Evolutionary conservation across 2,329 filamentous ascomycete species (phyloP), one percentile per base, ranked within the genome.

Genomic region (Aspergillus sp.): DNA sequence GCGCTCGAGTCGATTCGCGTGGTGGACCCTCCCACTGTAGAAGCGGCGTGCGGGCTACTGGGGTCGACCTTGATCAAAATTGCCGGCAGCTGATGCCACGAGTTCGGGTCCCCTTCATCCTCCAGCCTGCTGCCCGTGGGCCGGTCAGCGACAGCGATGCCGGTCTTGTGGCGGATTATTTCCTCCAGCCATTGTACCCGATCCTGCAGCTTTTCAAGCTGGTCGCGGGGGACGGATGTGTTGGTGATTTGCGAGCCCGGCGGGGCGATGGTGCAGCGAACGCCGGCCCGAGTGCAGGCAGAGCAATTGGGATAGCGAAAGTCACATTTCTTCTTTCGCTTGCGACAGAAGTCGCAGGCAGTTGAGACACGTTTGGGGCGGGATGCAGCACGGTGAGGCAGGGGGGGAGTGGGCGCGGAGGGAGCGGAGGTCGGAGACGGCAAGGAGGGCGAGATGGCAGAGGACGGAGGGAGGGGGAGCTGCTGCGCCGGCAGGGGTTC

Each of bases 321-420:
- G 58, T 75, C 73, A 59, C 73, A 75, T 68, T 75, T 75, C 63
- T 75, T 75, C 63, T 75, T 75, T 7, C 73, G 64, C 56, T 73
- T 75, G 56, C 73, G 70, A 68, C 73, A 75, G 48, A 75, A 75
- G 44, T 75, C 73, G 57, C 73, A 75, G 21, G 73, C 73, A 1
- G 72, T 75, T 24, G 73, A 75, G 14, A 75, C 73, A 35, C 73
- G 73, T 58, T 75, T 75, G 24, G 65, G 70, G 52, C 67, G 70
- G 47, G 55, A 44, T 14, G 55, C 19, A 52, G 55, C 31, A 14
- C 50, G 44, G 11, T 53, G 52, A 8, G 61, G 57, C 5, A 52
- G 59, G 23, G 56, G 40, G 9, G 35, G 21, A 14, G 51, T 19
- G 35, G 51, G 3, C 23, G 53, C n/a, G 17, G 33, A 43, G 11